phyloP scores from a whole-genome alignment of 257 asterid genomes.

The Solanum rostratum region DNA sequence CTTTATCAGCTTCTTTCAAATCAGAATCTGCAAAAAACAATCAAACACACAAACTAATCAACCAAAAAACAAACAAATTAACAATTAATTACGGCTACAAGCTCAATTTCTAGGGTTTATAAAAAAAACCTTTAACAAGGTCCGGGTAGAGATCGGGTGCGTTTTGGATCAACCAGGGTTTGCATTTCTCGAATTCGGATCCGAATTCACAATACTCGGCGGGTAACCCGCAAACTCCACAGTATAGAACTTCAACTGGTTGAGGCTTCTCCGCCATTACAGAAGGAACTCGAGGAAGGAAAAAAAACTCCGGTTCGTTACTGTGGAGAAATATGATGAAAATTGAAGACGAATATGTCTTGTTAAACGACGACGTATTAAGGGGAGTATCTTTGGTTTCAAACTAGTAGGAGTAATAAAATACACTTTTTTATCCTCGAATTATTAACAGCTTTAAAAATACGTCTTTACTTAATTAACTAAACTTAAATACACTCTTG shows the following conservation, averaged over 20 bases:
- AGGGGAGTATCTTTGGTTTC: too few species aligned
- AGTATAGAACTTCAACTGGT: slow-evolving; percentile 57
- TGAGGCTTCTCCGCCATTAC: slow-evolving; percentile 75
- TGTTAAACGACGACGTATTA: not conserved
- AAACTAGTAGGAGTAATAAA: too few species aligned
- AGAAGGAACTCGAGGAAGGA: not conserved
- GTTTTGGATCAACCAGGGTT: slow-evolving; percentile 86
- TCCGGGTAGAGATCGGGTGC: slow-evolving; percentile 78
- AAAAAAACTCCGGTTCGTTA: not conserved
- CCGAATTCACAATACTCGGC: slow-evolving; percentile 98
- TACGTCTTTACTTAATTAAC: too few species aligned
- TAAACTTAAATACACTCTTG: too few species aligned
- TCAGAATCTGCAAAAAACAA: slow-evolving; percentile 39
- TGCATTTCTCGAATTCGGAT: slow-evolving; percentile 85
- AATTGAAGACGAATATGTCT: not conserved
- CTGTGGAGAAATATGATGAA: not conserved
- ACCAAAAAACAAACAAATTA: not conserved
- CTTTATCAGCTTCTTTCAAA: slow-evolving; percentile 51
- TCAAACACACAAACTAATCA: not conserved
- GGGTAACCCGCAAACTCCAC: slow-evolving; percentile 83
- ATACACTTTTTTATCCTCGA: too few species aligned
- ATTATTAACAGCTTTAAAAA: too few species aligned
- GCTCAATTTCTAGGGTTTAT: not conserved
- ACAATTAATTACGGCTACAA: not conserved
- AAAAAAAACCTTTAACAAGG: slow-evolving; percentile 58